Evolutionary conservation across 1,139 yeast genomes (phyloP).

Genomic region (Pichia terricola): DNA sequence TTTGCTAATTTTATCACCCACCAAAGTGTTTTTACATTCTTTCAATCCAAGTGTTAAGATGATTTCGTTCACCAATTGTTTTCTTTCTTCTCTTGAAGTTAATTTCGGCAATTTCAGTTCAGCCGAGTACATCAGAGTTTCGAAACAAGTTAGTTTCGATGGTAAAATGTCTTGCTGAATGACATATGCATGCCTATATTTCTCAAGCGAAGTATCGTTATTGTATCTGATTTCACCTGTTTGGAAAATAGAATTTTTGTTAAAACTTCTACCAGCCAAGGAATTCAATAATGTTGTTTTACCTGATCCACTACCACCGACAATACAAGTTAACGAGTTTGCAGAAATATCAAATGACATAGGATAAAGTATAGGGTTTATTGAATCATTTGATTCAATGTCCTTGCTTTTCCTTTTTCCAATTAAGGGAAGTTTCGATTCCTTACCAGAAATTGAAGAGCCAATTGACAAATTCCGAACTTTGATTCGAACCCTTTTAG

Average conservation of each 20-base stretch:
- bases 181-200: constrained; percentile 54
- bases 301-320: constrained; percentile 85
- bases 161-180: constrained; percentile 69
- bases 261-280: constrained; percentile 51
- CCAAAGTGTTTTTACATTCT: constrained; percentile 51
- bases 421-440: neutral
- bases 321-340: constrained; percentile 54
- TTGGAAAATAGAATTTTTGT: constrained; percentile 18
- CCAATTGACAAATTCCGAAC: constrained; percentile 16
- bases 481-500: constrained; percentile 12
- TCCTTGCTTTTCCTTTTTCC: constrained; percentile 5
- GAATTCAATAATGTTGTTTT: constrained; percentile 74
- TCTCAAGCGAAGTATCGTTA: constrained; percentile 25
- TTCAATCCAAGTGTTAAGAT: constrained; percentile 55
- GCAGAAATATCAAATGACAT: constrained; percentile 47
- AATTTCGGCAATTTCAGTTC: constrained; percentile 50
- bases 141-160: constrained; percentile 63
- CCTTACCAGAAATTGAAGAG: constrained; percentile 2
- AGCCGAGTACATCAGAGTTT: constrained; percentile 62
- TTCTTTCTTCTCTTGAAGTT: constrained; percentile 31
- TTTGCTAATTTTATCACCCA: constrained; percentile 48
- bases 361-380: constrained; percentile 29
- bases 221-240: constrained; percentile 28
- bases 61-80: constrained; percentile 45
- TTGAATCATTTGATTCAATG: constrained; percentile 13